A percentile compares a stretch with the other conserved stretches of the same genome.
These are phyloP conservation scores for Gossypium schwendimanii DNA, from an alignment of 441 rosid species.

Conservation along the genomic window DNA sequence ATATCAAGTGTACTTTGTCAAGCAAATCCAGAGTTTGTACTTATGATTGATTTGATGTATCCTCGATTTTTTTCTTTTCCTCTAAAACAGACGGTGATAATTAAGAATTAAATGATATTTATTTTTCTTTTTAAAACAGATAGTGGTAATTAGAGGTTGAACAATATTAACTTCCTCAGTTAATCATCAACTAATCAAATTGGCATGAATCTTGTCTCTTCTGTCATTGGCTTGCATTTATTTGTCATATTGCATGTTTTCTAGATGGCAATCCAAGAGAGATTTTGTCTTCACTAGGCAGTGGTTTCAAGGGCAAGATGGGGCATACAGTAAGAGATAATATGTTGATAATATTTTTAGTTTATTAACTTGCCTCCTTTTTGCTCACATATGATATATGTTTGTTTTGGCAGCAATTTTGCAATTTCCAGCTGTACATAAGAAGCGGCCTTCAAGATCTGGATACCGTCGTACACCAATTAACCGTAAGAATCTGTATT, in stretches of 20 bases:
- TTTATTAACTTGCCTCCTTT: conserved; percentile 16
- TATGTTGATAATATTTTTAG: conserved; percentile 8
- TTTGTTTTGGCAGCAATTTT: conserved; percentile 64
- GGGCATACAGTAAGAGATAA: conserved; percentile 93
- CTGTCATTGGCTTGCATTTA: conserved; percentile 10
- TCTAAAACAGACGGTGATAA: neutral
- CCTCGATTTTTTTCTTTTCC: neutral
- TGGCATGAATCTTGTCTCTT: conserved; percentile 9
- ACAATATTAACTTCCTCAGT: conserved; percentile 1
- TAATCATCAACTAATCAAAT: neutral
- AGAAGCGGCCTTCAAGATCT: conserved; percentile 69
- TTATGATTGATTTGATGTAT: neutral
- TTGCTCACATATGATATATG: conserved; percentile 13
- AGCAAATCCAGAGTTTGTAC: neutral
- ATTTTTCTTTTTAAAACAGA: neutral
- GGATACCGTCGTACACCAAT: conserved; percentile 86
- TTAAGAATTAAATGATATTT: neutral
- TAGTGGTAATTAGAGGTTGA: neutral
- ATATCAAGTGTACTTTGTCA: neutral
- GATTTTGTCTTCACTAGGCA: conserved; percentile 97
- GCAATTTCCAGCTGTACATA: conserved; percentile 77
- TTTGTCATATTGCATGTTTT: conserved; percentile 24
- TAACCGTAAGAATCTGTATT: conserved; percentile 56
- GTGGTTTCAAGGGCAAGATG: conserved; percentile 97
- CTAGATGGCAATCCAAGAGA: conserved; percentile 88